Conservation (phyloP, 2,329 filamentous ascomycete genomes). For the Epichloe gansuensis region DNA sequence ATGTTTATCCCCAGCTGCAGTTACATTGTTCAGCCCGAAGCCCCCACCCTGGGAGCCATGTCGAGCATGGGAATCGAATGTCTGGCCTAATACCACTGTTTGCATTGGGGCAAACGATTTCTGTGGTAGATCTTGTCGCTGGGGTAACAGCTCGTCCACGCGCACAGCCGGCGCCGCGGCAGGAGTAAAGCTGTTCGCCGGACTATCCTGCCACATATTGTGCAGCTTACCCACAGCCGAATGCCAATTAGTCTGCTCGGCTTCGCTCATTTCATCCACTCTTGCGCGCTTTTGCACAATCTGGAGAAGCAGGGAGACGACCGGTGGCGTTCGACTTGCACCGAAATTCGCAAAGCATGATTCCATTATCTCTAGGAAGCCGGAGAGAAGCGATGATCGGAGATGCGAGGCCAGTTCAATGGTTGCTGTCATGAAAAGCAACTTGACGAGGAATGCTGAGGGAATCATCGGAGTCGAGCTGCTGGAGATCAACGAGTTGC, state of each 20-base stretch:
- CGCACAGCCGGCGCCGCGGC: not conserved
- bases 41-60: not conserved
- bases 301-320: slow-evolving; percentile 20
- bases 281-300: slow-evolving; percentile 21
- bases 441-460: slow-evolving; percentile 24
- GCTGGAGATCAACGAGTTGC: slow-evolving; percentile 25
- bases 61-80: not conserved
- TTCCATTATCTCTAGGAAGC: slow-evolving; percentile 23
- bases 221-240: slow-evolving; percentile 15
- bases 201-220: slow-evolving; percentile 3
- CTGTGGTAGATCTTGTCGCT: not conserved
- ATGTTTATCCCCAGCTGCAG: not conserved
- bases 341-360: slow-evolving; percentile 21
- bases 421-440: slow-evolving; percentile 25
- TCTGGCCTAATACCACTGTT: not conserved
- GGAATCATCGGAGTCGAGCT: slow-evolving; percentile 21
- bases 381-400: slow-evolving; percentile 23
- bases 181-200: not conserved
- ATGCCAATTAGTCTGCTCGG: slow-evolving; percentile 22
- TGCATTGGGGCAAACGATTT: not conserved
- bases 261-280: slow-evolving; percentile 17
- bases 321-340: slow-evolving; percentile 20
- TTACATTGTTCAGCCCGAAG: not conserved
- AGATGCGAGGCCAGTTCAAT: slow-evolving; percentile 19
- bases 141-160: not conserved